Conservation (phyloP, 305 asterid species). For the Fraxinus greggii region DNA sequence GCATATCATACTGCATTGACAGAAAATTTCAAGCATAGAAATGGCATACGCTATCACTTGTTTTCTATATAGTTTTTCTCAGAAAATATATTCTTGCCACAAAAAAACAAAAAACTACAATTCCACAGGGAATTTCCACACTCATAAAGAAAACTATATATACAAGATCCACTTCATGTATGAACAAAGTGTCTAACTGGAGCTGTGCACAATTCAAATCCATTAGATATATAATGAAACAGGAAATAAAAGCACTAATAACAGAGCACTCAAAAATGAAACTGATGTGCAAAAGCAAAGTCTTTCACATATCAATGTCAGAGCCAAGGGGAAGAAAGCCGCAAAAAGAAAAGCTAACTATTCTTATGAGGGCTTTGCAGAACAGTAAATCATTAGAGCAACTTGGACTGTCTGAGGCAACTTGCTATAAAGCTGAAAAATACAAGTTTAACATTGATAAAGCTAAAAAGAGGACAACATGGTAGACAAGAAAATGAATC, state of each 20-base stretch:
- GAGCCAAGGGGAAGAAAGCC: background rate
- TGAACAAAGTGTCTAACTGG: background rate
- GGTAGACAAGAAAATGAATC: background rate
- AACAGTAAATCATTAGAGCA: background rate
- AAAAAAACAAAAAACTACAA: background rate
- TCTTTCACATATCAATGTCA: background rate
- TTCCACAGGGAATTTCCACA: background rate
- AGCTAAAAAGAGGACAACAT: background rate
- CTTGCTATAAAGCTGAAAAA: background rate
- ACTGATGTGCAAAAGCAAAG: background rate
- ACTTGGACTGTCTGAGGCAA: background rate
- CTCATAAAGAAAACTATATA: background rate
- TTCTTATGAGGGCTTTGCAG: background rate
- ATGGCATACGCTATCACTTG: background rate
- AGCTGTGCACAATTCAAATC: background rate
- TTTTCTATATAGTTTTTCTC: background rate
- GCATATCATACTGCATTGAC: conserved; percentile 61
- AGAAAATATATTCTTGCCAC: background rate
- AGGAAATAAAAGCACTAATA: background rate
- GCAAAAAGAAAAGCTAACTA: background rate
- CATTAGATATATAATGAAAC: background rate
- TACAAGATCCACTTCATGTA: background rate
- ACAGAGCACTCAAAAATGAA: background rate
- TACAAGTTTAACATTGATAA: background rate
- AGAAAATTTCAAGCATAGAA: background rate